Evolutionary conservation across 163 green algal genomes (phyloP).

Genomic region (Chlamydomonas reinhardtii): DNA sequence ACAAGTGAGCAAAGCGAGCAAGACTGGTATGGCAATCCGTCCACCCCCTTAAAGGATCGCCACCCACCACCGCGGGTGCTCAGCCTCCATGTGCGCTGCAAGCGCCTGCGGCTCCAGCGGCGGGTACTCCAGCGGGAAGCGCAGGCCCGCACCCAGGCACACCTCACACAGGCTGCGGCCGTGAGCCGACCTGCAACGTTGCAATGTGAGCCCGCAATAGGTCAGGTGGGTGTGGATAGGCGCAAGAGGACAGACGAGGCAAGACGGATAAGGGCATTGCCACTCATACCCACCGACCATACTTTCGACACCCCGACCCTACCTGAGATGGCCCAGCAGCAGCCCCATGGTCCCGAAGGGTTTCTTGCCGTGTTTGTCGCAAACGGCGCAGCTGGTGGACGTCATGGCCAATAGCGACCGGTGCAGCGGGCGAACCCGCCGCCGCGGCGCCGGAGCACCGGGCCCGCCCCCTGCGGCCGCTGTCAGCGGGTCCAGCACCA

Average conservation of each 20-base stretch:
- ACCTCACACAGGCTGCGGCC: slow-evolving; percentile 55
- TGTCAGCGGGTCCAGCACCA: slow-evolving; percentile 13
- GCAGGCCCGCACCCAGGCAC: slow-evolving; percentile 59
- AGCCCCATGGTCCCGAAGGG: slow-evolving; percentile 59
- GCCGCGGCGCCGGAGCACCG: not conserved
- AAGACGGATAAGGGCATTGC: not conserved
- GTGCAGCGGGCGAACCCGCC: slow-evolving; percentile 14
- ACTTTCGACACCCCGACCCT: not conserved
- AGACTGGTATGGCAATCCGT: no score
- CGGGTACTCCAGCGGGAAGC: slow-evolving; percentile 74
- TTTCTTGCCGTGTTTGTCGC: slow-evolving; percentile 52
- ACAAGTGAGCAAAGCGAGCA: no score
- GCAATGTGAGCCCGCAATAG: no score
- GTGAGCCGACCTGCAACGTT: slow-evolving; percentile 12
- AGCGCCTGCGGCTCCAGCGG: slow-evolving; percentile 45
- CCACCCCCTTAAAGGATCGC: no score
- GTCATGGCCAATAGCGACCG: slow-evolving; percentile 62
- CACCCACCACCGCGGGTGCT: slow-evolving; percentile 68
- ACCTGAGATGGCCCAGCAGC: slow-evolving; percentile 67
- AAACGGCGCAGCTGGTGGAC: slow-evolving; percentile 65
- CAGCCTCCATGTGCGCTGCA: slow-evolving; percentile 52
- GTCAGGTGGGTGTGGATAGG: not conserved
- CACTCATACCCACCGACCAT: not conserved
- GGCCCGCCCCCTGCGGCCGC: not conserved
- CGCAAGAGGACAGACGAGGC: not conserved